These are phyloP conservation scores for Kuraishia cidri DNA, from an alignment of 805 yeast species.

Conservation along the genomic window DNA sequence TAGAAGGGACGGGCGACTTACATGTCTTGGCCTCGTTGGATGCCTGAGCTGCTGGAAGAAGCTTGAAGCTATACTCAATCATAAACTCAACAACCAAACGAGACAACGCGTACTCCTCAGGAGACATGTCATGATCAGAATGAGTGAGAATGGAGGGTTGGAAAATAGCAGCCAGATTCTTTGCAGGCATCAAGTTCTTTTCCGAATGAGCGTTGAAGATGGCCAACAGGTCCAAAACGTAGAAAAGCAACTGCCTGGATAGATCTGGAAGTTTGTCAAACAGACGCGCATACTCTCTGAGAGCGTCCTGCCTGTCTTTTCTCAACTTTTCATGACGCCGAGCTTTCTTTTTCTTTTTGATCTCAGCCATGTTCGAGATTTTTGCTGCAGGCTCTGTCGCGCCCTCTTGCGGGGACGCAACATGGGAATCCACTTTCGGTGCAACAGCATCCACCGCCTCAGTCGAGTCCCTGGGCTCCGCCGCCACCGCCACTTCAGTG, in stretches of 20 bases:
- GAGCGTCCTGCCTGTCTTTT: slow-evolving; percentile 57
- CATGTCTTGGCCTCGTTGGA: too few species aligned
- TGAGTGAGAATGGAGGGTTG: slow-evolving; percentile 95
- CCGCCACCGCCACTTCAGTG: slow-evolving; percentile 7
- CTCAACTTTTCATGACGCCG: slow-evolving; percentile 47
- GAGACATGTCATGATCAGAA: slow-evolving; percentile 86
- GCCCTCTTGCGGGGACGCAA: not conserved
- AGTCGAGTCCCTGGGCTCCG: not conserved
- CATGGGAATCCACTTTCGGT: not conserved
- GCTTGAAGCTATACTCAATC: slow-evolving; percentile 75
- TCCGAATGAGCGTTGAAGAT: slow-evolving; percentile 74
- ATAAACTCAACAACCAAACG: slow-evolving; percentile 83
- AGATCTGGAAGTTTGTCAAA: slow-evolving; percentile 67
- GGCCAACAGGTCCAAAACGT: slow-evolving; percentile 78
- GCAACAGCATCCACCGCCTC: not conserved
- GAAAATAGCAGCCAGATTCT: slow-evolving; percentile 90
- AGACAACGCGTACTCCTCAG: slow-evolving; percentile 83
- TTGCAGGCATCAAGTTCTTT: slow-evolving; percentile 83
- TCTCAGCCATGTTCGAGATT: not conserved
- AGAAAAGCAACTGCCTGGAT: slow-evolving; percentile 75
- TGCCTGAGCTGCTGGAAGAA: slow-evolving; percentile 56
- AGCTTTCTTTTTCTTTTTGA: slow-evolving; percentile 24
- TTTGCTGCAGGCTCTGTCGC: not conserved
- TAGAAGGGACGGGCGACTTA: not conserved
- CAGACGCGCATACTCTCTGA: slow-evolving; percentile 60